These are phyloP conservation scores for Annona squamosa DNA, from an alignment of 164 flowering plant species.

Conservation along the genomic window DNA sequence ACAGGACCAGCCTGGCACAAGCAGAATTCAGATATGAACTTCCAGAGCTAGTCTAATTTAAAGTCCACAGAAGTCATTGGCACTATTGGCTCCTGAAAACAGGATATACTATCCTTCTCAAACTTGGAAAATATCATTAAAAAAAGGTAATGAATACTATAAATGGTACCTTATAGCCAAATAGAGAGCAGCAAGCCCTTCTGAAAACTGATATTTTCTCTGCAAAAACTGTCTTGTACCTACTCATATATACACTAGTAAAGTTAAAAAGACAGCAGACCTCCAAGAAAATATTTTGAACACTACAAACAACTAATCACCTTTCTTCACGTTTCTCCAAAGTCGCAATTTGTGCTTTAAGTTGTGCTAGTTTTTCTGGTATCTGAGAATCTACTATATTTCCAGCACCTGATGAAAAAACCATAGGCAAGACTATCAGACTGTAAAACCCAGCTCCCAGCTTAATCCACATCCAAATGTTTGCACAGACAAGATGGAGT, in stretches of 20 bases:
- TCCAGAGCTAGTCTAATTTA: no score
- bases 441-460: not conserved
- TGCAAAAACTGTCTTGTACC: slow-evolving; percentile 94
- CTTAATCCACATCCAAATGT: not conserved
- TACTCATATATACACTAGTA: slow-evolving; percentile 27
- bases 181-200: slow-evolving; percentile 97
- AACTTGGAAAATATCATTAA: not conserved
- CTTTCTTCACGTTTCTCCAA: slow-evolving; percentile 97
- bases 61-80: not conserved
- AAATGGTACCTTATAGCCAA: slow-evolving; percentile 84
- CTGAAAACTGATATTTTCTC: slow-evolving; percentile 95
- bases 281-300: slow-evolving; percentile 4
- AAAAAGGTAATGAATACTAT: not conserved
- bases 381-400: slow-evolving; percentile 61
- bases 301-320: slow-evolving; percentile 25
- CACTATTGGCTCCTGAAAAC: not conserved
- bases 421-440: slow-evolving; percentile 4
- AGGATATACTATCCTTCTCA: not conserved
- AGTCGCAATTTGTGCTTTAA: slow-evolving; percentile 90
- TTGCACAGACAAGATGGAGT: not conserved
- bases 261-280: not conserved
- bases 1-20: not conserved
- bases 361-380: slow-evolving; percentile 72
- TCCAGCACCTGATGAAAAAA: slow-evolving; percentile 54
- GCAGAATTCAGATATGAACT: no score